Evolutionary conservation across 768 basidiomycete genomes (phyloP).

Genomic region (Boletus vermiculosoides): DNA sequence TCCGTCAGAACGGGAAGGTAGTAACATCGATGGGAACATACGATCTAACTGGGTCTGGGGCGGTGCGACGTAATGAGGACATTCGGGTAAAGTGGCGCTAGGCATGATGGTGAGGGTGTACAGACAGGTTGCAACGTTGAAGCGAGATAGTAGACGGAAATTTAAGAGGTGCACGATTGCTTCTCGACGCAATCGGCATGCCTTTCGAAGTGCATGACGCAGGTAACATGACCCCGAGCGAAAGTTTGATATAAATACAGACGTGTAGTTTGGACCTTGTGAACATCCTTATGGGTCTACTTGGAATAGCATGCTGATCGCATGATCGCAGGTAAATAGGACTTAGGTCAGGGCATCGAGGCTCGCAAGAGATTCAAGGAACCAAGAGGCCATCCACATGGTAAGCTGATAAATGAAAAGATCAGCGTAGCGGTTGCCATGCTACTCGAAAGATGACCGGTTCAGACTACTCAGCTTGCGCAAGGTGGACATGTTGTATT

Average conservation of each 20-base stretch:
- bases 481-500: not conserved
- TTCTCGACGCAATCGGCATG: not conserved
- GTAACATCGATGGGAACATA: slow-evolving; percentile 19
- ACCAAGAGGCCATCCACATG: not conserved
- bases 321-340: not conserved
- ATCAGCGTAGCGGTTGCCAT: not conserved
- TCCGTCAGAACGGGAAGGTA: slow-evolving; percentile 16
- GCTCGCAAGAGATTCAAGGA: not conserved
- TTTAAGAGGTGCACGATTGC: not conserved
- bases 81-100: slow-evolving; percentile 29
- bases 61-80: slow-evolving; percentile 36
- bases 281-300: not conserved
- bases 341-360: not conserved
- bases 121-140: too few relatives aligned
- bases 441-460: not conserved
- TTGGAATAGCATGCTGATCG: not conserved
- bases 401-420: not conserved
- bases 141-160: not conserved
- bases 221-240: not conserved
- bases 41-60: slow-evolving; percentile 34
- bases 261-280: not conserved
- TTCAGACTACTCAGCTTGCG: not conserved
- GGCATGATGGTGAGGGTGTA: slow-evolving; percentile 26
- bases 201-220: not conserved
- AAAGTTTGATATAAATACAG: too few relatives aligned